A percentile compares a stretch with the other conserved stretches of the same genome.
phyloP scores from a whole-genome alignment of 164 flowering plant species.

The Aristolochia fimbriata region DNA sequence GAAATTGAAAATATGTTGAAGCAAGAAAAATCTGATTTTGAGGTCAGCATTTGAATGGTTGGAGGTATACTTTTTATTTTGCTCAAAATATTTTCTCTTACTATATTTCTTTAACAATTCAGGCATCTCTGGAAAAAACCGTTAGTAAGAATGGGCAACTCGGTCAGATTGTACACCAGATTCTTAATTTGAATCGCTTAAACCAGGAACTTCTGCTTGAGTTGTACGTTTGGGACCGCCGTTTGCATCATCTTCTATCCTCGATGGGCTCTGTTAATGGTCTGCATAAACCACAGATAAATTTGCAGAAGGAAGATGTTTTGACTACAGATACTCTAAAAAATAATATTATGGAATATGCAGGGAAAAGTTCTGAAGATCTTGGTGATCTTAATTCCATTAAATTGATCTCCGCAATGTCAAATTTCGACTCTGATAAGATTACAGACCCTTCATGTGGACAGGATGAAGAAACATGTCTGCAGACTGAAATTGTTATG shows the following conservation, averaged over 20 bases:
- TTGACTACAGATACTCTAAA: constrained; percentile 5
- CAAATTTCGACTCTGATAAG: constrained; percentile 1
- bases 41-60: constrained; percentile 40
- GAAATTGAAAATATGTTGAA: constrained; percentile 57
- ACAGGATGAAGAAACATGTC: constrained; percentile 7
- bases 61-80: not conserved
- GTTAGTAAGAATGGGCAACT: constrained; percentile 20
- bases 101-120: constrained; percentile 1
- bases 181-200: constrained; percentile 55
- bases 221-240: constrained; percentile 72
- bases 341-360: not conserved
- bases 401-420: not conserved
- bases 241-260: constrained; percentile 42
- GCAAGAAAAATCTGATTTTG: constrained; percentile 58
- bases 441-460: constrained; percentile 4
- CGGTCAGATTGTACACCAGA: constrained; percentile 26
- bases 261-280: constrained; percentile 9
- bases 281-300: constrained; percentile 9
- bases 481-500: constrained; percentile 14
- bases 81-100: not conserved
- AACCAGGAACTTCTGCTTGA: constrained; percentile 61
- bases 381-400: constrained; percentile 6
- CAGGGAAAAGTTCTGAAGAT: constrained; percentile 5
- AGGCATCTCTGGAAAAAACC: constrained; percentile 37
- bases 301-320: constrained; percentile 13